Evolutionary conservation across 2,329 filamentous ascomycete genomes (phyloP), one percentile per base, ranked within the genome.

Genomic region (Aspergillus chevalieri): DNA sequence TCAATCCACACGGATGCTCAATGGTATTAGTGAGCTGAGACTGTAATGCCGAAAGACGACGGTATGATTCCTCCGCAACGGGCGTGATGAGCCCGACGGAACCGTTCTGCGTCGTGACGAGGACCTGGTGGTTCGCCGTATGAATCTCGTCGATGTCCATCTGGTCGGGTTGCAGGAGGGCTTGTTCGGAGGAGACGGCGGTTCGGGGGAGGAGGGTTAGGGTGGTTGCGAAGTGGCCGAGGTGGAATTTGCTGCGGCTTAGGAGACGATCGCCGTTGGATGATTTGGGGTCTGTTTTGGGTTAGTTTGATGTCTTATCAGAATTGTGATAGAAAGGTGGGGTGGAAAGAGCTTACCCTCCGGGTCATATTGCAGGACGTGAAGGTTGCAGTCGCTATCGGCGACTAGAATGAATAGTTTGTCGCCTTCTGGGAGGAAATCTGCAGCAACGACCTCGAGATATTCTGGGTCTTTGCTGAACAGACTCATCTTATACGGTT

Each of bases 401-500:
- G 86, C 83, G 5, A 88, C 85, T 38, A 96, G 76, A 56, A 98
- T 85, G 63, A 85, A 89, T 10, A 98, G 75, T 51, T 90, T 84
- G 49, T 87, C 84, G 6, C 88, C 88, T 60, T 92, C 86, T 0
- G 93, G 93, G 6, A 98, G 73, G 62, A 98, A 92, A 51, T 97
- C 92, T 1, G 88, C 89, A 5, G 85, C 81, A 30, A 94, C 70
- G 17, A 94, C 82, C 61, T 93, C 87, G 59, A 96, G 76, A 41
- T 81, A 82, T 17, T 87, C 85, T 36, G 85, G 80, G 59, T 86
- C 89, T 71, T 96, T 96, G 39, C 91, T 90, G 57, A 97, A 90
- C 3, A 96, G 79, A 54, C 90, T 86, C 83, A 98, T 90, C 58
- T 87, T 91, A 67, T 97, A 98, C 1, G 93, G 93, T 63, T 97